phyloP scores from a whole-genome alignment of 1,284 basidiomycete genomes.

The Leccinum pallidistipes region DNA sequence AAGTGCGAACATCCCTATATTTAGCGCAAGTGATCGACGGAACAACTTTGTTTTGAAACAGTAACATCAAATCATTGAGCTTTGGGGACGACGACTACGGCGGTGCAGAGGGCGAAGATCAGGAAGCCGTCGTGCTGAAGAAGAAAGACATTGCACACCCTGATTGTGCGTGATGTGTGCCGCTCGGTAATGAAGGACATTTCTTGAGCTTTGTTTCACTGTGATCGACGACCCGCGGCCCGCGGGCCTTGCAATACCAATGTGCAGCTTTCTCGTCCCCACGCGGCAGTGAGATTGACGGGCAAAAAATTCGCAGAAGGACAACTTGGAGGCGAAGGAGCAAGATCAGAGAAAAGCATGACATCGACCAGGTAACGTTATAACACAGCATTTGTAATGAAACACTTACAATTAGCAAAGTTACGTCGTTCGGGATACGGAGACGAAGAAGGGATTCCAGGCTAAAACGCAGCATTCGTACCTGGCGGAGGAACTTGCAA shows the following conservation, averaged over 20 bases:
- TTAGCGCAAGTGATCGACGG: neutral
- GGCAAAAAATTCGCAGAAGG: slow-evolving; percentile 14
- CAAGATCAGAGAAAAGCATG: slow-evolving; percentile 70
- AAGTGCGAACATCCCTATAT: slow-evolving; percentile 19
- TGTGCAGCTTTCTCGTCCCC: slow-evolving; percentile 1
- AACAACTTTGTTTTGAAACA: slow-evolving; percentile 34
- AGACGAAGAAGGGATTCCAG: slow-evolving; percentile 55
- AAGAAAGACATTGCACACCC: slow-evolving; percentile 71
- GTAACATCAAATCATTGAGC: slow-evolving; percentile 27
- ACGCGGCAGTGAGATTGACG: neutral
- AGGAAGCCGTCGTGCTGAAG: slow-evolving; percentile 52
- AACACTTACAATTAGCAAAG: neutral
- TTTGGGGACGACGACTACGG: too few relatives aligned
- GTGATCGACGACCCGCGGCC: slow-evolving; percentile 49
- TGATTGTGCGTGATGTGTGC: slow-evolving; percentile 61
- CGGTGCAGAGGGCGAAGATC: slow-evolving; percentile 27
- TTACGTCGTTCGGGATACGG: slow-evolving; percentile 61
- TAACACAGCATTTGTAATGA: slow-evolving; percentile 3
- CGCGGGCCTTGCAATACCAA: slow-evolving; percentile 27
- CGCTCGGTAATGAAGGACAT: neutral
- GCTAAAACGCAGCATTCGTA: slow-evolving; percentile 65
- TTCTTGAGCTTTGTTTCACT: slow-evolving; percentile 26
- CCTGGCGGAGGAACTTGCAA: slow-evolving; percentile 77
- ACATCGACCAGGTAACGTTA: slow-evolving; percentile 44
- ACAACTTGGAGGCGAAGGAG: slow-evolving; percentile 41